These are phyloP conservation scores for Trichoderma afroharzianum DNA, from an alignment of 2,329 filamentous ascomycete species.

Conservation along the genomic window DNA sequence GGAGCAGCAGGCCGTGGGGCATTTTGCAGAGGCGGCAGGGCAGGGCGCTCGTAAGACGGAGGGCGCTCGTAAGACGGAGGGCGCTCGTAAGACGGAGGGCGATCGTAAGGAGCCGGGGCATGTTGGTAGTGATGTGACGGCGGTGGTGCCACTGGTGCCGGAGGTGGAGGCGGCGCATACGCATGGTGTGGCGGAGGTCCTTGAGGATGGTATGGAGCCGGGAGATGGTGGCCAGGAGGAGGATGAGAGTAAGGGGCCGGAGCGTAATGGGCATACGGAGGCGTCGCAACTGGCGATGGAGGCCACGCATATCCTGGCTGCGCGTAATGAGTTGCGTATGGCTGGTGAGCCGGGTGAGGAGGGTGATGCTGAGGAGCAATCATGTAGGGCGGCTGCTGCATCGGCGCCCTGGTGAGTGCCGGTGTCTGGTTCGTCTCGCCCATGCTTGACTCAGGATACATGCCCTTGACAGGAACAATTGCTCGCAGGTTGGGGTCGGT, in stretches of 20 bases:
- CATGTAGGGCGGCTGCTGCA: constrained; percentile 46
- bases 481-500: constrained; percentile 74
- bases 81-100: constrained; percentile 31
- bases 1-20: constrained; percentile 27
- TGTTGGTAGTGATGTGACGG: constrained; percentile 24
- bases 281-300: constrained; percentile 53
- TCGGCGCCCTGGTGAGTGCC: constrained; percentile 72
- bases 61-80: constrained; percentile 17
- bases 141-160: constrained; percentile 17
- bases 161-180: neutral
- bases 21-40: constrained; percentile 37
- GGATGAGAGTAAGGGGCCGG: constrained; percentile 39
- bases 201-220: constrained; percentile 30
- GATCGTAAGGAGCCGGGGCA: neutral
- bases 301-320: constrained; percentile 51
- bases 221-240: constrained; percentile 27
- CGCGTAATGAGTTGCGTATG: constrained; percentile 40
- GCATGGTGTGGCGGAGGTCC: constrained; percentile 27
- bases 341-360: constrained; percentile 24
- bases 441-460: constrained; percentile 95
- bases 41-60: constrained; percentile 32
- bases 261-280: constrained; percentile 49
- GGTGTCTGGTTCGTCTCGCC: constrained; percentile 79
- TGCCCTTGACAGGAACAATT: constrained; percentile 84
- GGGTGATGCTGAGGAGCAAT: constrained; percentile 34